Base-by-base conservation (phyloP, 345 rosid genomes). In the Syzygium aqueum region DNA sequence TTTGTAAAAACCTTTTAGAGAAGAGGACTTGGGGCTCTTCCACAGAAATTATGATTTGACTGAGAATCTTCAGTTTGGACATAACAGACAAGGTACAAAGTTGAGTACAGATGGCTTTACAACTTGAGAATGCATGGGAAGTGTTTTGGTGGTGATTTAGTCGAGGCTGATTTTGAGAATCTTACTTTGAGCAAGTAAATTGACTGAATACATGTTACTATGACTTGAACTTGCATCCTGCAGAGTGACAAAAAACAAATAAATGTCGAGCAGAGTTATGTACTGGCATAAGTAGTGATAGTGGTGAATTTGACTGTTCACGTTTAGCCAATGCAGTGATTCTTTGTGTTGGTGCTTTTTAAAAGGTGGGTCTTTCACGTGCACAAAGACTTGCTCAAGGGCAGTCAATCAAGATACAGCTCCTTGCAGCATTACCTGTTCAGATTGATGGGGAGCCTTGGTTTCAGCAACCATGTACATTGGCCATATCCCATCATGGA, bases 361-460 rank as follows among this genome's bases (percentile, higher is more conserved):
- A 51, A 80, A 91, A 97, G 98, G 98, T 97, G 57, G 98, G 99
- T 84, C 93, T 96, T 88, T 97, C 99, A 86, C 97, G 94, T 53
- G 99, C 98, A 85, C 93, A 96, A 90, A 95, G 98, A 90, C 95
- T 97, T 88, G 98, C 98, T 22, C 99, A 97, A 85, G 99, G 99
- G 43, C 93, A 92, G 88, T 91, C 94, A 30, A 94, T 97, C 77
- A 97, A 94, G 94, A 95, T 97, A 91, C 98, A 94, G 85, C 95
- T 96, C 16, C 93, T 93, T 88, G 96, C 98, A 51, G 89, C 95
- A 27, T 88, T 97, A 67, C 99, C 98, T 84, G 98, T 97, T 87
- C 98, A 97, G 90, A 94, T 97, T 30, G 99, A 97, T 88, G 98
- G 99, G 65, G 99, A 97, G 57, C 99, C 98, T 85, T 97, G 98